Conservation (phyloP, 257 asterid genomes). For the Przewalskia tangutica region DNA sequence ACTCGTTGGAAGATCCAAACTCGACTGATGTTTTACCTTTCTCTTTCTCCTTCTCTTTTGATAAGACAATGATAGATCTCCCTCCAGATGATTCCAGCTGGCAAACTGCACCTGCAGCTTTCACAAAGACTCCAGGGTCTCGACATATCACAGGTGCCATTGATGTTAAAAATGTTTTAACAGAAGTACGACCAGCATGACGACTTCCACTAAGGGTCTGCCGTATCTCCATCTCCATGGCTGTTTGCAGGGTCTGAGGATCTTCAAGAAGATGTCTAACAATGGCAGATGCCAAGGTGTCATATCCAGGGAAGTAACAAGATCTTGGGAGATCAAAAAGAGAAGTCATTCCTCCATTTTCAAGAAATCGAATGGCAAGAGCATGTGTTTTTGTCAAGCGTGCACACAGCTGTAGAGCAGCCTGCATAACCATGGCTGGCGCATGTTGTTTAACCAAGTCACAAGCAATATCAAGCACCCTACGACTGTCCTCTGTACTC, state of each 20-base stretch:
- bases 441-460: constrained; percentile 74
- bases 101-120: constrained; percentile 75
- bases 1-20: constrained; percentile 53
- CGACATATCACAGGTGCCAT: constrained; percentile 94
- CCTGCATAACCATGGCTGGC: constrained; percentile 86
- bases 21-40: constrained; percentile 54
- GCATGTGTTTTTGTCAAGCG: constrained; percentile 81
- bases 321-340: constrained; percentile 85
- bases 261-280: constrained; percentile 95
- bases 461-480: constrained; percentile 60
- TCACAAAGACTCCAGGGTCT: constrained; percentile 85
- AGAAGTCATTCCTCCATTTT: constrained; percentile 77
- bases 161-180: constrained; percentile 74
- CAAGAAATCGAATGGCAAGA: constrained; percentile 74
- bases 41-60: constrained; percentile 63
- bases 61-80: constrained; percentile 56
- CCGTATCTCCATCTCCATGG: constrained; percentile 96
- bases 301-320: constrained; percentile 91
- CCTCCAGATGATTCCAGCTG: constrained; percentile 94
- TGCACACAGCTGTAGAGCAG: constrained; percentile 86
- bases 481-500: constrained; percentile 68
- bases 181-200: constrained; percentile 65
- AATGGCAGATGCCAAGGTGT: constrained; percentile 82
- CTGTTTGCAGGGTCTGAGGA: constrained; percentile 92
- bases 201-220: constrained; percentile 75